Evolutionary conservation across 768 basidiomycete species (phyloP), one percentile per base, ranked within the genome.

Genomic region (Leccinum subtestaceum): DNA sequence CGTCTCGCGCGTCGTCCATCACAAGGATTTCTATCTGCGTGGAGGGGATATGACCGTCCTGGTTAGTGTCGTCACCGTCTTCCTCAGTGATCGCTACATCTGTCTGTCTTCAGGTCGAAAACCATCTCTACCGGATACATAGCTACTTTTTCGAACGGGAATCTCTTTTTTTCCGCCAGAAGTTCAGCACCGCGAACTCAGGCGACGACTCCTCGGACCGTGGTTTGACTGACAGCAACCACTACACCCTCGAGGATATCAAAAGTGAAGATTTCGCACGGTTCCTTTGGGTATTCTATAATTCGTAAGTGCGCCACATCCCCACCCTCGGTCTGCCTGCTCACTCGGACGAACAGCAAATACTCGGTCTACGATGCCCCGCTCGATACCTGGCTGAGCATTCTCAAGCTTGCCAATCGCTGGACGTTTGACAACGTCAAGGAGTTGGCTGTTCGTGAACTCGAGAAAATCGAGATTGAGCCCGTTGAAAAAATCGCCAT

Each of bases 101-200:
- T 9, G 25, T 55, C 68, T 51, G 19, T 55, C 69, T 52, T 19
- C 63, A 88, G 87, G 82, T 83, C 15, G 84, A 85, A 51, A 78
- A 84, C 56, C 70, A 75, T 4, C 72, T 81, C 0, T 89, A 85
- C 60, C 74, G 80, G 1, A 77, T 89, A 0, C 86, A 88, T 58
- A 76, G 81, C 1, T 84, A 81, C 47, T 87, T 88, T 52, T 86
- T 89, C 40, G 76, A 78, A n/a, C 74, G 87, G 0, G 86, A 89
- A 53, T 87, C 86, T 0, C 52, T 70, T 0, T 77, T 72, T 31
- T 86, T 87, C 67, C 69, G 68, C 10, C 67, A 70, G 0, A 72
- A 76, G 52, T 56, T 83, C 40, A 60, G 65, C 5, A 50, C 56
- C 17, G 71, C 78, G 7, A 65, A 70, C 4, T 64, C 70, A 7